Percentiles rank a stretch among this genome's conserved stretches.
phyloP scores from a whole-genome alignment of 306 rosid genomes.

The Begonia loranthoides region DNA sequence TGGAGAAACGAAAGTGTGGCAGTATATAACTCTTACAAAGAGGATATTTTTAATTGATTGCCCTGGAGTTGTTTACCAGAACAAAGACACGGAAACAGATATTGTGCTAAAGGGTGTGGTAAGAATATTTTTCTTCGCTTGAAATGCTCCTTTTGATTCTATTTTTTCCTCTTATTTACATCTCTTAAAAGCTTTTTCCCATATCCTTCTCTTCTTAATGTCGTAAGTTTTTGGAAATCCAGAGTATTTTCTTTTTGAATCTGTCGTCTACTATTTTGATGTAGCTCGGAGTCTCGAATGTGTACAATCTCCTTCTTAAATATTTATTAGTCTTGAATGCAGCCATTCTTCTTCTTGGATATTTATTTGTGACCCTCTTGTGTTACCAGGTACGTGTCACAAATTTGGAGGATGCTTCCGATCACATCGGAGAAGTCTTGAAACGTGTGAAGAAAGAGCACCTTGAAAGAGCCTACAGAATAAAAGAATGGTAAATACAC shows the following conservation, averaged over 20 bases:
- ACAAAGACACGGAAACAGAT: conserved; percentile 73
- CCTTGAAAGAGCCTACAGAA: conserved; percentile 78
- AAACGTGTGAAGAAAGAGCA: conserved; percentile 85
- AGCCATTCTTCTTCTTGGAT: not conserved
- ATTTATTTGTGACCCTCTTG: not conserved
- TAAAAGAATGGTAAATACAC: conserved; percentile 45
- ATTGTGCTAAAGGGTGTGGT: conserved; percentile 91
- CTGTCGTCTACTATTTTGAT: not conserved
- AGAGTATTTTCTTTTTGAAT: not conserved
- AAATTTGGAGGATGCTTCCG: conserved; percentile 82
- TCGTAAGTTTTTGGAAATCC: not conserved
- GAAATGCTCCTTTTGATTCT: too few relatives aligned
- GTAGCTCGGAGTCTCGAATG: not conserved
- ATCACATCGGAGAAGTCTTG: conserved; percentile 91
- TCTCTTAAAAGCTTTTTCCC: not conserved
- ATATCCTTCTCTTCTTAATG: not conserved
- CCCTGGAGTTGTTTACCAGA: conserved; percentile 91
- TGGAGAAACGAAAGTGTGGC: conserved; percentile 97
- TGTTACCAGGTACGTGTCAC: conserved; percentile 79
- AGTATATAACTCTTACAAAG: conserved; percentile 88
- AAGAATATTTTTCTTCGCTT: conserved; percentile 7
- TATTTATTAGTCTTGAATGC: not conserved
- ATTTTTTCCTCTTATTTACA: too few relatives aligned
- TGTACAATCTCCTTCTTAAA: not conserved
- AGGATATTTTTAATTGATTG: conserved; percentile 89